These are phyloP conservation scores for Pyrenophora tritici-repentis DNA, from an alignment of 2,329 filamentous ascomycete genomes.

Conservation along the genomic window DNA sequence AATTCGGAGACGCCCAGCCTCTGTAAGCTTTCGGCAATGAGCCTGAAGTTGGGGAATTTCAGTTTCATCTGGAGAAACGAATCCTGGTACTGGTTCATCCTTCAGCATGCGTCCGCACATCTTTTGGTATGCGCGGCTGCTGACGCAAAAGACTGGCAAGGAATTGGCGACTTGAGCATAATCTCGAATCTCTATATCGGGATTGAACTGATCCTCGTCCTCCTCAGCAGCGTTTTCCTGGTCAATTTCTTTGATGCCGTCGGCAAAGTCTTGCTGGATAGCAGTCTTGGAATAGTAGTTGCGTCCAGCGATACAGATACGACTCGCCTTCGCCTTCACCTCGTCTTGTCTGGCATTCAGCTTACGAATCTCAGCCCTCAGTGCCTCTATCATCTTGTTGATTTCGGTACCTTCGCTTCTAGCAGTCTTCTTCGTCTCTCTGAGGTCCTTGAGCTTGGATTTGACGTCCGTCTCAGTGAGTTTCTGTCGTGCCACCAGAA, in stretches of 20 bases:
- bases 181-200: conserved; percentile 59
- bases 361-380: conserved; percentile 34
- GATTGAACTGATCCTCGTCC: conserved; percentile 61
- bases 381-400: conserved; percentile 37
- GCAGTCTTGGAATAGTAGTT: conserved; percentile 61
- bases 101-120: conserved; percentile 60
- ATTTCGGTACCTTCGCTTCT: conserved; percentile 37
- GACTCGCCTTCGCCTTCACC: conserved; percentile 44
- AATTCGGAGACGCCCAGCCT: conserved; percentile 52
- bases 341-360: conserved; percentile 36
- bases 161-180: conserved; percentile 62
- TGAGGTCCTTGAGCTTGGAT: conserved; percentile 52
- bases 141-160: conserved; percentile 69
- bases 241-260: conserved; percentile 65
- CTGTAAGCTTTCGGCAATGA: conserved; percentile 64
- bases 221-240: conserved; percentile 60
- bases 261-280: conserved; percentile 64
- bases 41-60: conserved; percentile 61
- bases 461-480: conserved; percentile 50
- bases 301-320: conserved; percentile 58
- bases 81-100: conserved; percentile 60
- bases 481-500: conserved; percentile 34
- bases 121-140: conserved; percentile 66
- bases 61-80: conserved; percentile 59
- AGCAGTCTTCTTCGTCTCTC: conserved; percentile 50